These are phyloP conservation scores for Groenewaldozyma tartarivorans DNA, from an alignment of 805 yeast genomes.

Conservation along the genomic window DNA sequence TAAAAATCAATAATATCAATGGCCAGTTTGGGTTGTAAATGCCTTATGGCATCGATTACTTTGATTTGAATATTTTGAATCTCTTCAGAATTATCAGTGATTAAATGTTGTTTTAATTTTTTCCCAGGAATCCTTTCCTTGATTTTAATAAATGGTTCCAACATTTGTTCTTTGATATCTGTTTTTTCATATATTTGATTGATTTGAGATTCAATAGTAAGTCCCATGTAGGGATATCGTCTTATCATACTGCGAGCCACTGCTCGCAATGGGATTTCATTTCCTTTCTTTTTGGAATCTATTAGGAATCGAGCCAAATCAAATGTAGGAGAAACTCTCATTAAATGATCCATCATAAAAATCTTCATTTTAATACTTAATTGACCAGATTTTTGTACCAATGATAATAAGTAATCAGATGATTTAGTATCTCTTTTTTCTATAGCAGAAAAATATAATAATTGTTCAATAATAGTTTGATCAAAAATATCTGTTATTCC, in stretches of 20 bases:
- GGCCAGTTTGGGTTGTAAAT: not conserved
- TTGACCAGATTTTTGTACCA: not conserved
- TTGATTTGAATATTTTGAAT: not conserved
- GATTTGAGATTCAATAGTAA: too few species aligned
- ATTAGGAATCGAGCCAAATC: not conserved
- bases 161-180: not conserved
- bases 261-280: not conserved
- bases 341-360: not conserved
- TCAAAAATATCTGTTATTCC: too few species aligned
- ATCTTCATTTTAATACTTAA: not conserved
- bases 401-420: not conserved
- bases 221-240: not conserved
- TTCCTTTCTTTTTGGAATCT: not conserved
- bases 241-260: not conserved
- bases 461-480: too few species aligned
- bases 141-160: not conserved
- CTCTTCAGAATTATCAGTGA: not conserved
- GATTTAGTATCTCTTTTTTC: not conserved
- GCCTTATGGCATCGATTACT: not conserved
- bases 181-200: not conserved
- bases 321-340: not conserved
- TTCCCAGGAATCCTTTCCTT: not conserved
- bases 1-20: not conserved
- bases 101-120: not conserved
- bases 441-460: not conserved